Evolutionary conservation across 495 filamentous ascomycete genomes (phyloP).

Genomic region (Aspergillus olivimuriae): DNA sequence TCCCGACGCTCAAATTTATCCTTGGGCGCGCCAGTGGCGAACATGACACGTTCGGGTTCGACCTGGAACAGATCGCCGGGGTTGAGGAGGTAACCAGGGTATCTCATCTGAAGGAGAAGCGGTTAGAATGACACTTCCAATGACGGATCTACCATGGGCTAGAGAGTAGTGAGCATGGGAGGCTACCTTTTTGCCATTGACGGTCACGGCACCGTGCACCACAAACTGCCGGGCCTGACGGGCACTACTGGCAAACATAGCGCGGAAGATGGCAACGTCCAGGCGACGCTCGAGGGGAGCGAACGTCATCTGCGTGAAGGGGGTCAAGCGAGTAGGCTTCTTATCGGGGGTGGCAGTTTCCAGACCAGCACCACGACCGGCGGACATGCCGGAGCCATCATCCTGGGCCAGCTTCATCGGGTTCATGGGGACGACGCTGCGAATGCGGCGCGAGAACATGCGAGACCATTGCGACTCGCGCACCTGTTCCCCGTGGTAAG

Average conservation of each 20-base stretch:
- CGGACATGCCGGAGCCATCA: slow-evolving; percentile 75
- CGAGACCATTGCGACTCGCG: slow-evolving; percentile 84
- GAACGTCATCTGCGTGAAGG: slow-evolving; percentile 90
- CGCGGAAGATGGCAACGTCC: slow-evolving; percentile 85
- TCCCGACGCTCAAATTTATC: slow-evolving; percentile 40
- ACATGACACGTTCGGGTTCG: slow-evolving; percentile 78
- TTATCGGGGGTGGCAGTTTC: slow-evolving; percentile 16
- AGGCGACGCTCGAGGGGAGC: slow-evolving; percentile 84
- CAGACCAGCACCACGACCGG: slow-evolving; percentile 73
- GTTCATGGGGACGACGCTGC: slow-evolving; percentile 81
- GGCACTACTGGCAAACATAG: slow-evolving; percentile 91
- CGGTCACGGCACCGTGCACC: slow-evolving; percentile 84
- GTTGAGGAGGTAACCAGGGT: slow-evolving; percentile 92
- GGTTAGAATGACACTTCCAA: no score
- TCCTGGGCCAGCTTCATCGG: slow-evolving; percentile 62
- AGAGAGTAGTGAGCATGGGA: background rate
- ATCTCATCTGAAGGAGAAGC: slow-evolving; percentile 61
- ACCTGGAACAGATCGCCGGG: slow-evolving; percentile 98
- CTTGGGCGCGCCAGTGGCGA: slow-evolving; percentile 74
- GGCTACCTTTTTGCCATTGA: slow-evolving; percentile 89
- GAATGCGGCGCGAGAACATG: slow-evolving; percentile 76
- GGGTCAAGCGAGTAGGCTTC: slow-evolving; percentile 39
- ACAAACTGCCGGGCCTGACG: slow-evolving; percentile 92
- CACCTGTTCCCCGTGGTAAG: slow-evolving; percentile 92
- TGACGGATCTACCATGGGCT: no score